Percentiles rank a stretch among this genome's conserved stretches.
phyloP scores from a whole-genome alignment of 805 yeast species.

The Pichia paraexigua region DNA sequence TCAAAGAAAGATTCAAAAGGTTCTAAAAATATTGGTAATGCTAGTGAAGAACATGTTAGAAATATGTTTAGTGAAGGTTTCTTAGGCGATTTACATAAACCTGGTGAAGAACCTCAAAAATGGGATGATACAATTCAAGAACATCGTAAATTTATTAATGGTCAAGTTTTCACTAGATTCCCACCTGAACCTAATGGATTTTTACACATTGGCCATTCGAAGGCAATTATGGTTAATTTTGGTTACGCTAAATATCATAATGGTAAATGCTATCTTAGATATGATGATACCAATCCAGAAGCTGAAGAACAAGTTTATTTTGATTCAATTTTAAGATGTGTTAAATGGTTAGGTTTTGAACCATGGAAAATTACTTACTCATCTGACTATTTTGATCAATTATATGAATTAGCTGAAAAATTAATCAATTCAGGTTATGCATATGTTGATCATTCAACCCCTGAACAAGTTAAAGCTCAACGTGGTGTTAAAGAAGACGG shows the following conservation, averaged over 20 bases:
- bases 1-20: conserved; percentile 1
- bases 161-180: conserved; percentile 85
- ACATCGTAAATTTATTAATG: conserved; percentile 71
- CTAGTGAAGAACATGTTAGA: conserved; percentile 31
- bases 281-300: conserved; percentile 97
- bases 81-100: conserved; percentile 87
- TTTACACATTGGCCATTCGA: conserved; percentile 94
- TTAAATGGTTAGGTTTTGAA: conserved; percentile 86
- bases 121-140: conserved; percentile 76
- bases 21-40: conserved; percentile 6
- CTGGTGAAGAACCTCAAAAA: conserved; percentile 91
- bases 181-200: conserved; percentile 99
- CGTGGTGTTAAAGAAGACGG: conserved; percentile 93
- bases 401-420: conserved; percentile 82
- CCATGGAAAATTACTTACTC: conserved; percentile 97
- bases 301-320: conserved; percentile 94
- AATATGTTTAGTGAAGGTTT: conserved; percentile 95
- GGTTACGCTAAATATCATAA: conserved; percentile 87
- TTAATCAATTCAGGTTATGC: conserved; percentile 66
- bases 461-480: conserved; percentile 82
- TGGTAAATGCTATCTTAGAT: conserved; percentile 88
- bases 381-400: conserved; percentile 85
- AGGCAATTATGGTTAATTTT: conserved; percentile 95
- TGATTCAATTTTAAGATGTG: conserved; percentile 73
- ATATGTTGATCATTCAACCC: conserved; percentile 88